Base-by-base conservation (phyloP, 2,329 filamentous ascomycete species). In the Boeremia lycopersici region DNA sequence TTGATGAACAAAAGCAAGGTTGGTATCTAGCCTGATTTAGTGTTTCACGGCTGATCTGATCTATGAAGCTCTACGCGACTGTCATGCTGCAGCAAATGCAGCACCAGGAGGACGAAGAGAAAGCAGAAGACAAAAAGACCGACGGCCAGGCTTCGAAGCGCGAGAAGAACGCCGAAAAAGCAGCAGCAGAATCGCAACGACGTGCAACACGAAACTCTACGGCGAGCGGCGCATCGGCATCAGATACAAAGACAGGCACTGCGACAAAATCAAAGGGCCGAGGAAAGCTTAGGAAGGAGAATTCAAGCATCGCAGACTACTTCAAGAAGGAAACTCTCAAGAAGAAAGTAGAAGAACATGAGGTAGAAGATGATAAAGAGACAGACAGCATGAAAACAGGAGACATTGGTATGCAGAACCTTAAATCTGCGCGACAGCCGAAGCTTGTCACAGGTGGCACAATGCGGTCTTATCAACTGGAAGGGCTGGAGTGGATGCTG, bases 391-490 rank as follows among this genome's bases (percentile, higher is more conserved):
- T 84, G 6, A 82, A 86, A 48, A 80, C 84, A 3, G 79, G 81
- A n/a, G 83, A 84, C 19, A 78, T 88, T 51, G 85, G 86, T 25
- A 81, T 85, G 46, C 85, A 88, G 62, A 83, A 92, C 48, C 76
- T 97, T 13, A 82, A 87, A 52, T 91, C 96, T 72, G 93, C 93
- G 0, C 82, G 89, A 58, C 95, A 99, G 70, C 95, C 95, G 0
- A 87, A 88, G 60, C 86, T 92, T 54, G 86, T 99, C 65, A 87
- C 88, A 0, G 91, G 91, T 5, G 95, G 95, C 1, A 89, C 87
- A 4, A 98, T 99, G 93, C 83, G 93, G 15, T 89, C 90, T 59
- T 99, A 99, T 70, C 95, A 99, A 67, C 78, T 99, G 0, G 93
- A 98, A 71, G 95, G 95, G 0, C 76, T 99, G 1, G 96, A 96